phyloP scores from a whole-genome alignment of 495 filamentous ascomycete species.

The Entonaema liquescens region DNA sequence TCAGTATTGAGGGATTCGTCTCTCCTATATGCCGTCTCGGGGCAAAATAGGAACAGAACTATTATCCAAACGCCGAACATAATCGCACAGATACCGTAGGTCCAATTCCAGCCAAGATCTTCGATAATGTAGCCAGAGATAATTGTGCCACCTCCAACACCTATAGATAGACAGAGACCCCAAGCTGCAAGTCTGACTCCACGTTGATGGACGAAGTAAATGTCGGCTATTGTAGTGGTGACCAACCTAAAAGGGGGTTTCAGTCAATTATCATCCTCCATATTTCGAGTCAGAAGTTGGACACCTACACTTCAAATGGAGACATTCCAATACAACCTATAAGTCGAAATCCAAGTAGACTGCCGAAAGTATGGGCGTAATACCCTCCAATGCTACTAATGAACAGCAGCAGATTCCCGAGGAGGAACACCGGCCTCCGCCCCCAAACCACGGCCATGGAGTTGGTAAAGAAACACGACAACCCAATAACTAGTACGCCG shows the following conservation, averaged over 20 bases:
- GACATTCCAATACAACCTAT: conserved; percentile 57
- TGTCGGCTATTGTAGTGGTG: conserved; percentile 55
- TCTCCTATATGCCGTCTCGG: conserved; percentile 48
- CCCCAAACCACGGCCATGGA: conserved; percentile 65
- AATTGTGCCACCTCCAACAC: conserved; percentile 41
- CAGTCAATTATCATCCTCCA: background rate
- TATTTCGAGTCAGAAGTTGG: background rate
- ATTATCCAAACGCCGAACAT: conserved; percentile 42
- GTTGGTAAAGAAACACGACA: conserved; percentile 63
- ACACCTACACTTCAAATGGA: conserved; percentile 55
- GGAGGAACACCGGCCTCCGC: conserved; percentile 64
- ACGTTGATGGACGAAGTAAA: conserved; percentile 60
- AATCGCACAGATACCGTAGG: conserved; percentile 45
- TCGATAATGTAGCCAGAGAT: conserved; percentile 48
- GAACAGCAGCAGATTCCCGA: conserved; percentile 61
- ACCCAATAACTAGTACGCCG: conserved; percentile 60
- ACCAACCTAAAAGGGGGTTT: conserved; percentile 43
- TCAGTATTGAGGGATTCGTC: conserved; percentile 44
- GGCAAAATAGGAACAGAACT: conserved; percentile 45
- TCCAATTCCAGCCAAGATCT: conserved; percentile 47
- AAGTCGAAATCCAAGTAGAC: conserved; percentile 48
- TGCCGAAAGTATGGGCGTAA: conserved; percentile 54
- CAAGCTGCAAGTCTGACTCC: conserved; percentile 42
- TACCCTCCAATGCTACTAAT: conserved; percentile 60
- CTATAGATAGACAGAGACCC: conserved; percentile 41